Conservation (phyloP, 2,329 filamentous ascomycete species). For the Fonsecaea erecta region DNA sequence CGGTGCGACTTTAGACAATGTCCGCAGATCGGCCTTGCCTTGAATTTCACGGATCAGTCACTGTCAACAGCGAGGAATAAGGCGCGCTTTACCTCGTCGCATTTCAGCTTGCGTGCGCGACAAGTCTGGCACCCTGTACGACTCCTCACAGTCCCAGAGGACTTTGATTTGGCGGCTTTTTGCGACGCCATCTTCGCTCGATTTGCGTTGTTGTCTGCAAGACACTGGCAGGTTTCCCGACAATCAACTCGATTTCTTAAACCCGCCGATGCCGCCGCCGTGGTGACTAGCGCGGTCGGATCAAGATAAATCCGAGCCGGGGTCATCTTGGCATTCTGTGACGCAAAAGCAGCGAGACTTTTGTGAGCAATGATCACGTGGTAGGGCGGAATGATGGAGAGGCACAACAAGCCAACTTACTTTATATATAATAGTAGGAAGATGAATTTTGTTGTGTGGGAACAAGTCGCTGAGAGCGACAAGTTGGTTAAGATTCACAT, state of each 20-base stretch:
- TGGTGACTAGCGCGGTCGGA: neutral
- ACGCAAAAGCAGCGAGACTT: too few species aligned
- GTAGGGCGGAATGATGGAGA: neutral
- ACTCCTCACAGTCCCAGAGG: constrained; percentile 27
- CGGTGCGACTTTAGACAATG: constrained; percentile 36
- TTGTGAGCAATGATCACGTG: neutral
- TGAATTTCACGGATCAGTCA: constrained; percentile 5
- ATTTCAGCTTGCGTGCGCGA: constrained; percentile 37
- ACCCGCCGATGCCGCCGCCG: neutral
- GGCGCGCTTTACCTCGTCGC: constrained; percentile 34
- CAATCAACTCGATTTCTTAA: neutral
- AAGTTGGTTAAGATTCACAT: neutral
- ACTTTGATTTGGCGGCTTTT: constrained; percentile 23
- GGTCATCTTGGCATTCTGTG: neutral
- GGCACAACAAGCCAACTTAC: neutral
- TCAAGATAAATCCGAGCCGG: neutral
- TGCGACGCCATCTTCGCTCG: constrained; percentile 7
- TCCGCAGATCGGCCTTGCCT: constrained; percentile 31
- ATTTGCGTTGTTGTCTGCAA: constrained; percentile 5
- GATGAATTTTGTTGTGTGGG: neutral
- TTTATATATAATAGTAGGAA: too few species aligned
- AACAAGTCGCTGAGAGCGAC: neutral
- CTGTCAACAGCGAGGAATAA: constrained; percentile 8
- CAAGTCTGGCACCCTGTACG: constrained; percentile 39
- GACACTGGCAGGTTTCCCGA: constrained; percentile 11